Base-by-base conservation (phyloP, 257 asterid genomes). In the Echium plantagineum region DNA sequence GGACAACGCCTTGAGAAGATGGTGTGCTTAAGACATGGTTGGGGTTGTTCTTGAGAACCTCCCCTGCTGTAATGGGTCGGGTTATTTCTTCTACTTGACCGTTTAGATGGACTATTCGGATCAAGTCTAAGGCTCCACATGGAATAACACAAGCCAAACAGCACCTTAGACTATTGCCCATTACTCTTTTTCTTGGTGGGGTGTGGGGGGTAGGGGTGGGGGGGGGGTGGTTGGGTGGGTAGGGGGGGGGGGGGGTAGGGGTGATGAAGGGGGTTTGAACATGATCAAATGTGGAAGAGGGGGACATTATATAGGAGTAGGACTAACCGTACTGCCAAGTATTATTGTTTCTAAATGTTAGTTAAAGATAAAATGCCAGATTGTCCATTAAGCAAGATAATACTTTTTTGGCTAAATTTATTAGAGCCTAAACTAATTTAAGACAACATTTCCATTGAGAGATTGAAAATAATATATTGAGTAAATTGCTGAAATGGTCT, bases 131-230 rank as follows among this genome's bases (percentile, higher is more conserved):
- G 19, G 98, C 95, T 59, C 98, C 98, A 51, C 88, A 93, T 9
- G 98, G 98, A 71, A 93, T 94, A 69, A 93, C 80, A 72, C 98
- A 93, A 35, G 98, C 93, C 77, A 93, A 81, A 76, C 95, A 93
- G 69, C 97, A 89, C 85, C 98, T 93, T 70, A 93, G 31, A 71
- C 94, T 93, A 63, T 82, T 84, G 3, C 96, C 97, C 98, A 88
- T 89, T 5, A 49, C 3, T 24, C 26, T 24, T 3, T 24, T 24
- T 24, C 2, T 24, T 24, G 26, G 18, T 59, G 1, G 18, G 12
- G 3, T 2, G 48, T n/a, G 48, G 15, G 31, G 9, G 26, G 1
- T 24, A 3, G 26, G 26, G 26, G 26, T 24, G 26, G 26, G 3
- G 26, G 48, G 48, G 48, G 12, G 1, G 3, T 2, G 12, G 8